Evolutionary conservation across 139 green algal genomes (phyloP).

Genomic region (Spirogloea muscicola): DNA sequence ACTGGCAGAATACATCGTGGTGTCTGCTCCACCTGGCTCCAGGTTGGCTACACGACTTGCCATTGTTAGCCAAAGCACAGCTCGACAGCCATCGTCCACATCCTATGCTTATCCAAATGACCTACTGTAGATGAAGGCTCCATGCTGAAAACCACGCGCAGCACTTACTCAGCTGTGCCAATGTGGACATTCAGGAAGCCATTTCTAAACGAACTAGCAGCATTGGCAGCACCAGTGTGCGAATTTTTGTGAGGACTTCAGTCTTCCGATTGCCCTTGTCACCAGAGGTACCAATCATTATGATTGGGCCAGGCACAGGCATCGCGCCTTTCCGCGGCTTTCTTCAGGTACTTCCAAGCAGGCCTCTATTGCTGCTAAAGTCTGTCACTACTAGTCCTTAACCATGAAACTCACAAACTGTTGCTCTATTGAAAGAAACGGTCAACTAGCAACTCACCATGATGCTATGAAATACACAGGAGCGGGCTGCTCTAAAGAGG

Average conservation of each 20-base stretch:
- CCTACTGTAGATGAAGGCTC: too few relatives aligned
- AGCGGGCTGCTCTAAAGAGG: conserved; percentile 56
- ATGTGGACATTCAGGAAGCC: too few relatives aligned
- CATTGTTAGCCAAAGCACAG: too few relatives aligned
- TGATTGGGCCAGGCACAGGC: conserved; percentile 94
- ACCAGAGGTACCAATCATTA: conserved; percentile 71
- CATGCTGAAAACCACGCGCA: too few relatives aligned
- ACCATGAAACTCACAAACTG: neutral
- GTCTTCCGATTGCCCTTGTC: conserved; percentile 82
- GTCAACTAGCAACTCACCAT: neutral
- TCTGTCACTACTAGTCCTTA: neutral
- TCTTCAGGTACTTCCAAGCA: conserved; percentile 63
- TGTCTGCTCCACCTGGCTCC: conserved; percentile 49
- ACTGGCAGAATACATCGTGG: conserved; percentile 67
- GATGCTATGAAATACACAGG: too few relatives aligned
- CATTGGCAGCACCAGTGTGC: too few relatives aligned
- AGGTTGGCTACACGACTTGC: too few relatives aligned
- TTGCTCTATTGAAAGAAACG: neutral
- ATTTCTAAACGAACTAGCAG: too few relatives aligned
- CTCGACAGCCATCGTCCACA: too few relatives aligned
- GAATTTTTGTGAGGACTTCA: conserved; percentile 77
- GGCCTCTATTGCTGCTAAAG: neutral
- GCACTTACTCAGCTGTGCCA: too few relatives aligned
- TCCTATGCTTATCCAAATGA: too few relatives aligned
- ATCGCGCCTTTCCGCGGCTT: conserved; percentile 96